These are phyloP conservation scores for Suaeda aralocaspica DNA, from an alignment of 148 eudicot species.

Conservation along the genomic window DNA sequence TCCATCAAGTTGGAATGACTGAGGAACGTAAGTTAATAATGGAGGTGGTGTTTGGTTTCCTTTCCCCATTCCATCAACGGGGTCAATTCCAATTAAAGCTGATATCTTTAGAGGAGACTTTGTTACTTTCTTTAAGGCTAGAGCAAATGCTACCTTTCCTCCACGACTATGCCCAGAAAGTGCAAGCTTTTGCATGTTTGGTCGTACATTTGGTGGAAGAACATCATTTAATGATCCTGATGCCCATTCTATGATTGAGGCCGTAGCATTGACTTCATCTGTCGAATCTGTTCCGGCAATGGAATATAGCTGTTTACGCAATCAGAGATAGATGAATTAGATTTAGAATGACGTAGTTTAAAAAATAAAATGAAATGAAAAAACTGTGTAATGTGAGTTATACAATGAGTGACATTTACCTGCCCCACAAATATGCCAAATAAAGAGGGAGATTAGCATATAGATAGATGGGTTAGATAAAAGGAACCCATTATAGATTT, in stretches of 20 bases:
- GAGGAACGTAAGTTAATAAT: slow-evolving; percentile 56
- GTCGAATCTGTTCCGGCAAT: slow-evolving; percentile 66
- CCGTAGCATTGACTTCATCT: slow-evolving; percentile 47
- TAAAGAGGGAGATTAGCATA: no score
- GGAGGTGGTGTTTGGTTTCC: slow-evolving; percentile 68
- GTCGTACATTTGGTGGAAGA: slow-evolving; percentile 44
- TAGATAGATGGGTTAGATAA: no score
- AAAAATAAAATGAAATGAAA: no score
- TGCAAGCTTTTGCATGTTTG: slow-evolving; percentile 43
- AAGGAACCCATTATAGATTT: no score
- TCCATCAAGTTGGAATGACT: slow-evolving; percentile 45
- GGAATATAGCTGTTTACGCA: slow-evolving; percentile 57
- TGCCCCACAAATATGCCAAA: no score
- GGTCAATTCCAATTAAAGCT: slow-evolving; percentile 72
- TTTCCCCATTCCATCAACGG: slow-evolving; percentile 73
- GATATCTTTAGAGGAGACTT: slow-evolving; percentile 40
- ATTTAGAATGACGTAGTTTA: no score
- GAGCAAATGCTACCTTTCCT: slow-evolving; percentile 72
- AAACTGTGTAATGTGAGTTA: no score
- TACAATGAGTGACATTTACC: no score
- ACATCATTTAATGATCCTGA: slow-evolving; percentile 38
- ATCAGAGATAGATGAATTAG: no score
- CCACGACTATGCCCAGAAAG: slow-evolving; percentile 85
- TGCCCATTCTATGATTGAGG: slow-evolving; percentile 58
- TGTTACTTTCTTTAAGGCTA: slow-evolving; percentile 30